These are phyloP conservation scores for Candida hispaniensis DNA, from an alignment of 805 yeast species.

Conservation along the genomic window DNA sequence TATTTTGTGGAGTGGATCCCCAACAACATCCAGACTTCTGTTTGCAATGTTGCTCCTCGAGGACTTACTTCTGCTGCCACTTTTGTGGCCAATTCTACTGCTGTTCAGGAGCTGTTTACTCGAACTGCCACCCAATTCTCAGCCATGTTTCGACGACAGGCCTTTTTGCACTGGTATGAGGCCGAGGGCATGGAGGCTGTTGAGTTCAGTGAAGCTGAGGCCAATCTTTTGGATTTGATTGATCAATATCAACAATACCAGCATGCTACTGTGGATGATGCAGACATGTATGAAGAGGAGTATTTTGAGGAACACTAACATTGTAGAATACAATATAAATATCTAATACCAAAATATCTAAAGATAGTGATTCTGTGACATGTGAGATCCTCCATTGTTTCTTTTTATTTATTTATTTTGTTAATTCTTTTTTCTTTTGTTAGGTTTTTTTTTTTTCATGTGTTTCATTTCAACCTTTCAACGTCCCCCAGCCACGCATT, in stretches of 20 bases:
- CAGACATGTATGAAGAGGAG: slow-evolving; percentile 32
- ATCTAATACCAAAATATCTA: too few species aligned
- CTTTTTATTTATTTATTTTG: too few species aligned
- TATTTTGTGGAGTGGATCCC: slow-evolving; percentile 96
- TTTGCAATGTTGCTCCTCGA: slow-evolving; percentile 84
- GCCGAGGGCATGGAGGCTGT: slow-evolving; percentile 94
- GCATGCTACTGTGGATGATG: slow-evolving; percentile 72
- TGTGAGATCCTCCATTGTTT: too few species aligned
- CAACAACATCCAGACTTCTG: slow-evolving; percentile 89
- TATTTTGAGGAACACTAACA: slow-evolving; percentile 7
- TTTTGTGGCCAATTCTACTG: slow-evolving; percentile 87
- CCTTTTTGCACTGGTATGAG: slow-evolving; percentile 94
- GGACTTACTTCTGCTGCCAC: slow-evolving; percentile 85
- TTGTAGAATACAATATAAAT: too few species aligned
- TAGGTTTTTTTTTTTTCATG: too few species aligned
- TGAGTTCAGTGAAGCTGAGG: slow-evolving; percentile 91
- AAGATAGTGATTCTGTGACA: too few species aligned
- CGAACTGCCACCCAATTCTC: slow-evolving; percentile 85
- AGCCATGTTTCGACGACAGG: slow-evolving; percentile 88
- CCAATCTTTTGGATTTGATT: slow-evolving; percentile 83
- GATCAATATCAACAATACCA: slow-evolving; percentile 92
- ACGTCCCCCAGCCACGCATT: too few species aligned
- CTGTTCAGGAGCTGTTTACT: slow-evolving; percentile 85
- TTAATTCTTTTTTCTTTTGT: too few species aligned
- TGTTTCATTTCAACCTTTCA: too few species aligned